phyloP scores from a whole-genome alignment of 305 asterid species.

The Rubia tinctorum region DNA sequence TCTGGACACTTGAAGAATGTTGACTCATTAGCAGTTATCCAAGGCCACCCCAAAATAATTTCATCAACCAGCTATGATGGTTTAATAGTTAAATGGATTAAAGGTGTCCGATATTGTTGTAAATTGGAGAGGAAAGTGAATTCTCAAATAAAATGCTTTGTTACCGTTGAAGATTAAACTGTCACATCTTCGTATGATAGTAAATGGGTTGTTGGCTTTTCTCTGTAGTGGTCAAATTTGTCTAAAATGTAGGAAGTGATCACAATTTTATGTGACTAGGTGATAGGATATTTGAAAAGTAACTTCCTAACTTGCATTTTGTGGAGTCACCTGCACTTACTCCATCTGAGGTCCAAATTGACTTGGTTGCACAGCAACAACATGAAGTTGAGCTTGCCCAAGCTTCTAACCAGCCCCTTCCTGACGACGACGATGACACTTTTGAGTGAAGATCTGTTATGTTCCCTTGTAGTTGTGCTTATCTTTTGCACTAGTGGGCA shows the following conservation, averaged over 20 bases:
- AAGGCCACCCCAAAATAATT: slow-evolving; percentile 48
- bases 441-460: slow-evolving; percentile 22
- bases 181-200: slow-evolving; percentile 89
- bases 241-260: no score
- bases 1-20: slow-evolving; percentile 96
- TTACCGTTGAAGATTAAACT: slow-evolving; percentile 61
- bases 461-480: neutral
- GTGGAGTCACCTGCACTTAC: slow-evolving; percentile 94
- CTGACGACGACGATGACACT: slow-evolving; percentile 49
- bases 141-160: slow-evolving; percentile 88
- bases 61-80: slow-evolving; percentile 91
- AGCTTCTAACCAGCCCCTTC: slow-evolving; percentile 44
- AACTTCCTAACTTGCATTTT: slow-evolving; percentile 65
- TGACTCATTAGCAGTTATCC: slow-evolving; percentile 60
- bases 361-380: slow-evolving; percentile 72
- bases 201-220: no score
- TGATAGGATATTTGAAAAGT: no score
- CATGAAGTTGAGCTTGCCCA: slow-evolving; percentile 38
- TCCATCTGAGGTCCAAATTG: slow-evolving; percentile 84
- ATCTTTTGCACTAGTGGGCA: neutral
- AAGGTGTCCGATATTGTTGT: slow-evolving; percentile 77
- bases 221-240: no score
- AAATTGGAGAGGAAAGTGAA: slow-evolving; percentile 67
- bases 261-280: no score
- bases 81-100: slow-evolving; percentile 75